These are phyloP conservation scores for Zymoseptoria tritici DNA, from an alignment of 2,329 filamentous ascomycete genomes.

Conservation along the genomic window DNA sequence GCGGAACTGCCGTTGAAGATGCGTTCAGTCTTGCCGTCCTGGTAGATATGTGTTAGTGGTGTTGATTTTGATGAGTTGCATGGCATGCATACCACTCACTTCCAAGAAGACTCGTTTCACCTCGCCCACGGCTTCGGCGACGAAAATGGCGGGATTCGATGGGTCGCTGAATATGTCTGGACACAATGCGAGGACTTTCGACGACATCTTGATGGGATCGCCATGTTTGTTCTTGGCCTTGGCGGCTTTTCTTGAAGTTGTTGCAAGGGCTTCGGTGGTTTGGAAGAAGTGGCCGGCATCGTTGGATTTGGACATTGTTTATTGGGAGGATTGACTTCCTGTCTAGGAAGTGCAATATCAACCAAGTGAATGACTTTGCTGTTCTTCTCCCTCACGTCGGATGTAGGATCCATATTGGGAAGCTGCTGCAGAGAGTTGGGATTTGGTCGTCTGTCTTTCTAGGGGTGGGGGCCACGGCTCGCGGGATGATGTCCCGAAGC, in stretches of 20 bases:
- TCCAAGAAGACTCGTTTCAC: slow-evolving; percentile 67
- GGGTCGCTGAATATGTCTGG: slow-evolving; percentile 54
- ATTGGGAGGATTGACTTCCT: not conserved
- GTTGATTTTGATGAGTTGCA: not conserved
- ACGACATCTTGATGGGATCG: slow-evolving; percentile 68
- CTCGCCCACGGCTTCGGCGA: slow-evolving; percentile 81
- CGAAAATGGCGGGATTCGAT: slow-evolving; percentile 53
- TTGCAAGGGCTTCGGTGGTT: slow-evolving; percentile 56
- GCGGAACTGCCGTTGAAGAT: slow-evolving; percentile 67
- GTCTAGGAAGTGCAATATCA: not conserved
- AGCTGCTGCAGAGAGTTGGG: not conserved
- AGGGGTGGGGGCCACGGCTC: no score
- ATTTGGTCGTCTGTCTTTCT: no score
- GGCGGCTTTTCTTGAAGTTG: slow-evolving; percentile 56
- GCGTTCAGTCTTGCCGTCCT: slow-evolving; percentile 40
- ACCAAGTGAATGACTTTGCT: not conserved
- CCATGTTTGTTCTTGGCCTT: slow-evolving; percentile 78
- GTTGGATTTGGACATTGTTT: slow-evolving; percentile 56
- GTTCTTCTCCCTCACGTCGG: not conserved
- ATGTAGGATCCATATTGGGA: not conserved
- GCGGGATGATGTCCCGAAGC: not conserved
- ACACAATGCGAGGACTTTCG: slow-evolving; percentile 74
- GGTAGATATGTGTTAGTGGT: slow-evolving; percentile 5
- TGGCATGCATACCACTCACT: slow-evolving; percentile 51
- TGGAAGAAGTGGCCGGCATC: slow-evolving; percentile 85